phyloP scores from a whole-genome alignment of 2,329 filamentous ascomycete genomes.

The Bipolaris cookei region DNA sequence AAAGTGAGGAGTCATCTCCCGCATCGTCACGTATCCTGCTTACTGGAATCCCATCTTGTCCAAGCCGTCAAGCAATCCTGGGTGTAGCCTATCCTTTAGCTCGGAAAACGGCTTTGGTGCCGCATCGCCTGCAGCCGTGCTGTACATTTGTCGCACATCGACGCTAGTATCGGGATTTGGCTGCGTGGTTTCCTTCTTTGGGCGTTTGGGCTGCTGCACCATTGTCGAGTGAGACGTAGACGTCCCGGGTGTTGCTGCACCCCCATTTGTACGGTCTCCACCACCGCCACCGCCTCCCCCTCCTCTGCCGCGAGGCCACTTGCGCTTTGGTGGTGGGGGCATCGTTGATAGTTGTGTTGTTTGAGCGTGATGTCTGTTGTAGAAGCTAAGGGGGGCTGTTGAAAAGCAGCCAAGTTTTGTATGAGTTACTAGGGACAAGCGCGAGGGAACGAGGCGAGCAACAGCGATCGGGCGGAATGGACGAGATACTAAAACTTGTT shows the following conservation, averaged over 20 bases:
- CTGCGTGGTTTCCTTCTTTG: constrained; percentile 23
- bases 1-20: background rate
- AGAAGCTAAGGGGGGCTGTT: constrained; percentile 19
- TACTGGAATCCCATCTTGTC: constrained; percentile 50
- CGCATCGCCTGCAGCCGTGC: constrained; percentile 28
- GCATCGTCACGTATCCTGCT: constrained; percentile 3
- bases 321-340: constrained; percentile 35
- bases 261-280: constrained; percentile 13
- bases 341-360: constrained; percentile 18
- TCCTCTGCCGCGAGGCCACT: constrained; percentile 29
- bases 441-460: constrained; percentile 23
- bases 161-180: constrained; percentile 16
- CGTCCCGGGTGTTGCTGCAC: constrained; percentile 7
- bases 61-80: constrained; percentile 39
- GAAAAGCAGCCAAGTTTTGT: constrained; percentile 19
- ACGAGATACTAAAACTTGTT: constrained; percentile 32
- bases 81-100: constrained; percentile 35
- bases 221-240: constrained; percentile 22
- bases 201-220: constrained; percentile 34
- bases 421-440: constrained; percentile 31
- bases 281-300: constrained; percentile 21
- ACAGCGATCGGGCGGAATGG: constrained; percentile 25
- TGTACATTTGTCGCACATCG: constrained; percentile 35
- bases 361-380: constrained; percentile 19
- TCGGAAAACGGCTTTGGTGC: constrained; percentile 38